A percentile compares a stretch with the other conserved stretches of the same genome.
These are phyloP conservation scores for Aspergillus texensis DNA, from an alignment of 2,329 filamentous ascomycete species.

Conservation along the genomic window DNA sequence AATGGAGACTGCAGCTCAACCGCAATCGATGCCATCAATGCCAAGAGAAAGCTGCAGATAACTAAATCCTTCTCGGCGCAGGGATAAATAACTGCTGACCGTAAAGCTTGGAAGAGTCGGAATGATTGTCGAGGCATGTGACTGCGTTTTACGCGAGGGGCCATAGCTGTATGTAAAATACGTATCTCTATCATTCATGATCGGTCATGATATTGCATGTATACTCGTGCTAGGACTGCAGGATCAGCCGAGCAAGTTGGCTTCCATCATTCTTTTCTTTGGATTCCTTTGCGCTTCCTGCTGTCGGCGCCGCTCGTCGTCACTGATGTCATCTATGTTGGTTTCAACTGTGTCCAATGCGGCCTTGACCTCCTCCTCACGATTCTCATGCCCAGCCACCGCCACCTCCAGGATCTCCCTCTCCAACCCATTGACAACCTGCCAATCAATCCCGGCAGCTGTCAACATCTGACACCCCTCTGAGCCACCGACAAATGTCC, in stretches of 20 bases:
- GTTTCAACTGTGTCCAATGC: conserved; percentile 33
- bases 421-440: conserved; percentile 75
- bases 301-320: conserved; percentile 42
- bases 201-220: background rate
- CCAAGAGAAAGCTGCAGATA: background rate
- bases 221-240: background rate
- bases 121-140: background rate
- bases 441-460: conserved; percentile 71
- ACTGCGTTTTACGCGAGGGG: background rate
- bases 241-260: conserved; percentile 4
- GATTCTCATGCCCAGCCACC: conserved; percentile 72
- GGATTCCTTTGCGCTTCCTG: conserved; percentile 45
- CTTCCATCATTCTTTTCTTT: conserved; percentile 53
- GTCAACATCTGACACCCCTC: conserved; percentile 71
- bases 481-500: conserved; percentile 85
- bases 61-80: background rate
- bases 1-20: background rate
- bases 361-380: conserved; percentile 32
- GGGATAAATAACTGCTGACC: background rate
- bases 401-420: conserved; percentile 79
- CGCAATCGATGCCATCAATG: background rate
- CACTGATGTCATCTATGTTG: conserved; percentile 42
- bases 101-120: background rate
- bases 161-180: background rate
- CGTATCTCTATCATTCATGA: background rate